A percentile compares a stretch with the other conserved stretches of the same genome.
These are phyloP conservation scores for Cyclospora cayetanensis DNA, from an alignment of 169 alveolate species.

Conservation along the genomic window DNA sequence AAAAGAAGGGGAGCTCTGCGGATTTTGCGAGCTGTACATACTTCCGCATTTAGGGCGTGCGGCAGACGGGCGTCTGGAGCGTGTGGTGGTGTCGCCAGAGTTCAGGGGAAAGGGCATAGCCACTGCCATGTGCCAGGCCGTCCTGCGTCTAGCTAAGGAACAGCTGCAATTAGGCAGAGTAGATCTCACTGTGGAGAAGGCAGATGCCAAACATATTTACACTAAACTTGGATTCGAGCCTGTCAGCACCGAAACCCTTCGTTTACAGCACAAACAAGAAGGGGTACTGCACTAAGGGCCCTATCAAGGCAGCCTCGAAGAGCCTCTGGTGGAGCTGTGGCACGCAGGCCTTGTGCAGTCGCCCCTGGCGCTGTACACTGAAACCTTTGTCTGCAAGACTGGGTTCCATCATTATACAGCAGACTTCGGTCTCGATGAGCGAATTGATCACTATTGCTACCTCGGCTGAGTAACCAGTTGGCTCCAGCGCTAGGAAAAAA, in stretches of 20 bases:
- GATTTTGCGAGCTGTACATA: conserved; percentile 58
- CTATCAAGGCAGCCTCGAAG: too few species aligned
- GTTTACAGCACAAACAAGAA: not conserved
- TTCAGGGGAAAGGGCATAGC: conserved; percentile 61
- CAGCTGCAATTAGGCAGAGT: conserved; percentile 23
- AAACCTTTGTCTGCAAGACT: too few species aligned
- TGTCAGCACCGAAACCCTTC: conserved; percentile 27
- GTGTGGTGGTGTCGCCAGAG: conserved; percentile 44
- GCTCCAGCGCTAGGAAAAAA: too few species aligned
- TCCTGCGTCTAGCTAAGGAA: not conserved
- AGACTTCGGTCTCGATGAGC: too few species aligned
- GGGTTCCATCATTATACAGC: too few species aligned
- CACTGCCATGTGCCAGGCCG: conserved; percentile 12
- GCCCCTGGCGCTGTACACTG: too few species aligned
- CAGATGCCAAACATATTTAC: conserved; percentile 59
- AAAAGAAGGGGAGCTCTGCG: conserved; percentile 28
- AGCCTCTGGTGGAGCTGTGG: too few species aligned
- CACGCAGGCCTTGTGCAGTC: too few species aligned
- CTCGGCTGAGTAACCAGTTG: too few species aligned
- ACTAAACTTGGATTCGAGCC: conserved; percentile 44
- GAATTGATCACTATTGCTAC: too few species aligned
- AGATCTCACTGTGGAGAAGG: conserved; percentile 69
- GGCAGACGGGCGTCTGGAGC: conserved; percentile 69
- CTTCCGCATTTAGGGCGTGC: conserved; percentile 68
- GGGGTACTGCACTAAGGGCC: too few species aligned